Evolutionary conservation across 352 stramenopile genomes (phyloP), one percentile per base, ranked within the genome.

Genomic region (Globisporangium okanoganense): DNA sequence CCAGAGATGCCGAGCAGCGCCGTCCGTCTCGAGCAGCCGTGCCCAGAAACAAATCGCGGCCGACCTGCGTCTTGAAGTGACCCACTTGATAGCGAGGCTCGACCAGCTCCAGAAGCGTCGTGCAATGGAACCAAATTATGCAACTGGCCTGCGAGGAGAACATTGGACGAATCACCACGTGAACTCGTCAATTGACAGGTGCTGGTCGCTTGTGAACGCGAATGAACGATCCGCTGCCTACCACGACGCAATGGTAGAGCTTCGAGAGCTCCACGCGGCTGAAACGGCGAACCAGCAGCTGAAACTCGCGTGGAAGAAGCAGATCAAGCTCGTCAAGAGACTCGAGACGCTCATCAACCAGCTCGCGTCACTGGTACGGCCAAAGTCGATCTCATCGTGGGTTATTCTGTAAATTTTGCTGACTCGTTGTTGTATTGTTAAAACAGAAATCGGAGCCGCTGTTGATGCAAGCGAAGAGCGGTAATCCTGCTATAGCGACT

Each of bases 261-360:
- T 33, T 3, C 29, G 29, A 24, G 8, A 13, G 5, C 40, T 47
- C 18, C 14, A 22, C 40, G 40, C n/a, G 18, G n/a, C 40, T 20
- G 40, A 47, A 47, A 3, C 40, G 20, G 2, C 10, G 41, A 64
- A 72, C 48, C 61, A 52, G 12, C 69, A 72, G 29, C 70, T 83
- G 5, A 76, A 75, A 31, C 62, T 55, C 16, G 65, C 64, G 18
- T 38, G 78, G 40, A 60, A 75, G 47, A 60, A 69, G 24, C 75
- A 83, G 56, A 72, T 79, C 58, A 72, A 79, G 40, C 56, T 83
- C 60, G 65, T 69, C 22, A 78, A 78, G 58, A 69, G 47, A 13
- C 60, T 82, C 8, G 71, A 82, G 40, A 65, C 67, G 45, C 75
- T 79, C 25, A 51, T 78, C 48, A 70, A 75, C 3, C 40, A 24